phyloP scores from a whole-genome alignment of 345 rosid genomes.

The Eucalyptus paniculata region DNA sequence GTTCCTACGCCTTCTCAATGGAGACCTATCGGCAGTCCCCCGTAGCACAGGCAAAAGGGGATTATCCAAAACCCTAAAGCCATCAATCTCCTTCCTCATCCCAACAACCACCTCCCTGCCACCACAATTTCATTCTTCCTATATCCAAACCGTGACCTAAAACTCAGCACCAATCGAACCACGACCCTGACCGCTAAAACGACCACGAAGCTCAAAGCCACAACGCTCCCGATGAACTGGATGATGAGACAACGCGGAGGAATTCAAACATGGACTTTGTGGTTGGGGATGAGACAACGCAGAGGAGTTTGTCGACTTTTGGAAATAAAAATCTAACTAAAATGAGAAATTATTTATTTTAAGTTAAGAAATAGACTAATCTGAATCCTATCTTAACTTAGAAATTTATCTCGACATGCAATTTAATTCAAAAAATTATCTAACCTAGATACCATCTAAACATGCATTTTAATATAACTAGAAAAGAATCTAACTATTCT shows the following conservation, averaged over 20 bases:
- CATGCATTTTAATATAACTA: too few species aligned
- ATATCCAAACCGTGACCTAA: slow-evolving; percentile 15
- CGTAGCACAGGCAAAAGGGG: slow-evolving; percentile 5
- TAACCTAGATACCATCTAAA: too few species aligned
- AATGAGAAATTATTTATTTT: too few species aligned
- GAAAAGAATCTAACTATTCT: too few species aligned
- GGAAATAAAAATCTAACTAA: neutral
- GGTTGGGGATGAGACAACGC: neutral
- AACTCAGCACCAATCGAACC: slow-evolving; percentile 16
- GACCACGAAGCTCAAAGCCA: slow-evolving; percentile 31
- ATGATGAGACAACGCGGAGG: neutral
- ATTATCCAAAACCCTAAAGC: slow-evolving; percentile 14
- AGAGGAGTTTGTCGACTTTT: neutral
- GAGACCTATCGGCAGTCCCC: neutral
- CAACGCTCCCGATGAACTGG: slow-evolving; percentile 30
- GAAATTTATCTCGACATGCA: too few species aligned
- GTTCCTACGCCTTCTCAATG: slow-evolving; percentile 3
- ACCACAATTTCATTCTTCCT: slow-evolving; percentile 7
- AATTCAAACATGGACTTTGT: too few species aligned
- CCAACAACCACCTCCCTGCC: slow-evolving; percentile 81
- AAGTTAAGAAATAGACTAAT: too few species aligned
- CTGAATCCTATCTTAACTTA: too few species aligned
- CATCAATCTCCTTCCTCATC: slow-evolving; percentile 1
- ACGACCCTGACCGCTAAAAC: slow-evolving; percentile 32
- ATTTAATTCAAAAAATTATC: too few species aligned